Evolutionary conservation across 768 basidiomycete genomes (phyloP), one percentile per base, ranked within the genome.

Genomic region (Russula sp.): DNA sequence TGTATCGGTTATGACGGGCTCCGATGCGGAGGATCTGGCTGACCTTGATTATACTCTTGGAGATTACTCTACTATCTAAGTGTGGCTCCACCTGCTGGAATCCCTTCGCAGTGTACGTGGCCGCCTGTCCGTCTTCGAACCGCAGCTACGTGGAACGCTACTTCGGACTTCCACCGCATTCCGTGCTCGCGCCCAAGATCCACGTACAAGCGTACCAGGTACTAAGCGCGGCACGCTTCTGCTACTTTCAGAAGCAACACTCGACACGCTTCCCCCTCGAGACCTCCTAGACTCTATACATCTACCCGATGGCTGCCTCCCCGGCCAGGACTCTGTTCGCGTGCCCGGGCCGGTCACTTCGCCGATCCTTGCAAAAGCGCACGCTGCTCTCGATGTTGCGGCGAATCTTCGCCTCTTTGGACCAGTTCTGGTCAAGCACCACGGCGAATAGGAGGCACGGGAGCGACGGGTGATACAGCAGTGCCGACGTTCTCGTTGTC

Each of bases 401-500:
- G 88, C 92, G 0, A 80, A 80, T 76, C 82, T 1, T 79, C 85
- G 0, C 70, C 91, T 0, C 72, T 84, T 22, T 98, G 94, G 92
- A 76, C 79, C 32, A 74, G 80, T 1, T 66, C 77, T 0, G 77
- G 77, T 65, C 82, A 83, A 68, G 76, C 83, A 22, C 83, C 78
- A 66, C 72, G 75, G 6, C 70, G 68, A 50, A 79, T 77, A 14
- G 76, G 74, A 6, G 74, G 78, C 22, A 76, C 14, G 71, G 79
- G 31, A 74, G 78, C 58, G 35, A 64, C 65, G 32, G 52, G 71
- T 68, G 84, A 86, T 42, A 77, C 91, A 32, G 80, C 82, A 39
- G 83, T 98, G 6, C 97, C 97, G 2, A 91, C 84, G 6, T 99
- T 99, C 77, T 97, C 94, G 1, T 79, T 98, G 13, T 91, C 91